Evolutionary conservation across 2,329 filamentous ascomycete genomes (phyloP).

Genomic region (Cladosporium sp.): DNA sequence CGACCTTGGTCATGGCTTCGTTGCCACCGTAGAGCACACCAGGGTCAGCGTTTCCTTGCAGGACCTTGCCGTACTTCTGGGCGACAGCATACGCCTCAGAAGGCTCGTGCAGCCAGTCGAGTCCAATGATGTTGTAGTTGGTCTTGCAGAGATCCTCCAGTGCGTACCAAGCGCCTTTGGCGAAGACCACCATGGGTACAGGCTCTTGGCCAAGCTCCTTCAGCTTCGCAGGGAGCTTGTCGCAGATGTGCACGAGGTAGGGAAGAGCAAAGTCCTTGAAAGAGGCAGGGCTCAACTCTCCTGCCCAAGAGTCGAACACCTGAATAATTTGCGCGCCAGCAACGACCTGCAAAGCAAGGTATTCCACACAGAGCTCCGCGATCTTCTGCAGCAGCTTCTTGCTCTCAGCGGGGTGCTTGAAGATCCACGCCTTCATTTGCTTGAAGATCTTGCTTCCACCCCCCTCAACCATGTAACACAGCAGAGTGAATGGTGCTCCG

Average conservation of each 20-base stretch:
- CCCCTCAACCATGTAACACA: slow-evolving; percentile 99
- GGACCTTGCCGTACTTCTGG: slow-evolving; percentile 63
- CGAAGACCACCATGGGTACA: slow-evolving; percentile 97
- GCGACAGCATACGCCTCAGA: slow-evolving; percentile 77
- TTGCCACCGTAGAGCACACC: slow-evolving; percentile 84
- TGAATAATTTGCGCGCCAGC: slow-evolving; percentile 93
- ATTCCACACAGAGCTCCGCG: slow-evolving; percentile 88
- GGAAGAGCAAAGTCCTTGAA: slow-evolving; percentile 85
- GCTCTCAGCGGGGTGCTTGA: slow-evolving; percentile 75
- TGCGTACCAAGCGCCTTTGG: slow-evolving; percentile 95
- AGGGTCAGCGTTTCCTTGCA: slow-evolving; percentile 95
- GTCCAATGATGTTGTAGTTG: slow-evolving; percentile 87
- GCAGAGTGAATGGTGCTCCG: slow-evolving; percentile 90
- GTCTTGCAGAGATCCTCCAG: slow-evolving; percentile 81
- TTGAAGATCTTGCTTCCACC: slow-evolving; percentile 94
- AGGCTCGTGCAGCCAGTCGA: slow-evolving; percentile 93
- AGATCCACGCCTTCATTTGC: slow-evolving; percentile 94
- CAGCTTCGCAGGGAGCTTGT: slow-evolving; percentile 71
- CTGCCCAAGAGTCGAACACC: slow-evolving; percentile 98
- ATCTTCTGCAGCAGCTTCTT: slow-evolving; percentile 86
- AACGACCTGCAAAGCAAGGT: slow-evolving; percentile 84
- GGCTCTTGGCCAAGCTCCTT: slow-evolving; percentile 68
- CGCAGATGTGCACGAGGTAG: slow-evolving; percentile 78
- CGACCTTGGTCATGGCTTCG: slow-evolving; percentile 74
- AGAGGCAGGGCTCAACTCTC: slow-evolving; percentile 77